Evolutionary conservation across 495 filamentous ascomycete genomes (phyloP), one percentile per base, ranked within the genome.

Genomic region (Neurospora pannonica): DNA sequence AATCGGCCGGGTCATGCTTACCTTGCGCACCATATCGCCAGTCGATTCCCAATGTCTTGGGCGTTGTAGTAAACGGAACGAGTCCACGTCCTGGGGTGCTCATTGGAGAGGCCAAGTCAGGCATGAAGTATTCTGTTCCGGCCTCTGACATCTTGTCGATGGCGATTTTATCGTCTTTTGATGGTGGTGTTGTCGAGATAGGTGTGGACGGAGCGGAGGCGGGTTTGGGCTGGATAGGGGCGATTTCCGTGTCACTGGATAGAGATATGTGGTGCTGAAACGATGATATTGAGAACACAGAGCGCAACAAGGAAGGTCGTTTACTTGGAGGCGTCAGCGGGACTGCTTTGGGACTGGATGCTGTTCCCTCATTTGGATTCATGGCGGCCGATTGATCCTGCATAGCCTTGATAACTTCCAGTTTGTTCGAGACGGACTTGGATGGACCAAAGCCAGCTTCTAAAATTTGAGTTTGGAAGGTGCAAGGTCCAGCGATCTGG

Each of bases 21-120:
- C 80, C 80, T 80, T 82, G 80, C 17, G 72, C 74, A 2, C 78
- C 80, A 75, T 81, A 80, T 40, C 71, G 76, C 80, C 80, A 82
- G 38, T 78, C 78, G 54, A 67, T 67, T 34, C 54, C 54, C 28
- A 19, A 15, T 17, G 54, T 67, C 54, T 67, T 67, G 7, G 28
- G 15, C 2, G 28, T 28, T 36, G 28, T 67, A 34, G 15, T 8
- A 15, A 67, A 34, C 4, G 54, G 54, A 28, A 67, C 54, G 15
- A 67, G 24, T 67, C 54, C 28, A 67, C 54, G 28, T 67, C 28
- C 54, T 9, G 28, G 28, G 2, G 28, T 67, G 24, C 54, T 67
- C 28, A 34, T 1, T 17, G 54, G 28, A 36, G 54, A 67, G 54
- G 31, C 28, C 28, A 67, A 17, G 24, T 34, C 54, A 10, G 28